Conservation (phyloP, 2,329 filamentous ascomycete species). For the Colletotrichum sp. region DNA sequence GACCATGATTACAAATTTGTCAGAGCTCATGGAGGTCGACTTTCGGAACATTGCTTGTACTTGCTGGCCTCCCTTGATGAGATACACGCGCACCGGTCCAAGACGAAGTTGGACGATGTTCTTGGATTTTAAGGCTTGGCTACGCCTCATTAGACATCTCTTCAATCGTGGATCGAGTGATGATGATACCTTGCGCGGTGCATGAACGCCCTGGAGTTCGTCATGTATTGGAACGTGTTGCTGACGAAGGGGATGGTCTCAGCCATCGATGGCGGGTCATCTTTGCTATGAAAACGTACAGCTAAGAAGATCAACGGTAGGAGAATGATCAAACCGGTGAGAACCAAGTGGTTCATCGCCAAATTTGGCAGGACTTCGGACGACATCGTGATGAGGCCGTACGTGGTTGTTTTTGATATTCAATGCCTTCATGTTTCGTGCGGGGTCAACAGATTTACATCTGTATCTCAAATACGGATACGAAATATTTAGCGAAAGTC, state of each 20-base stretch:
- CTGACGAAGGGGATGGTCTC: constrained; percentile 22
- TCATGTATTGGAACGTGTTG: constrained; percentile 23
- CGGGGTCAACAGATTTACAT: background rate
- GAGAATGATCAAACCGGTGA: background rate
- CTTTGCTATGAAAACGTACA: background rate
- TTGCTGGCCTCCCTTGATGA: constrained; percentile 15
- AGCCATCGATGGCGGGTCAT: constrained; percentile 4
- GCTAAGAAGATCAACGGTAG: background rate
- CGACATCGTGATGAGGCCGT: background rate
- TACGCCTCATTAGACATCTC: background rate
- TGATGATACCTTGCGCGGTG: constrained; percentile 3
- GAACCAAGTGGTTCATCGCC: background rate
- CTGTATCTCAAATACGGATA: background rate
- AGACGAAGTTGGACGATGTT: constrained; percentile 17
- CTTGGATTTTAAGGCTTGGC: background rate
- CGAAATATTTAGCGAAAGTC: background rate
- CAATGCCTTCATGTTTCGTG: background rate
- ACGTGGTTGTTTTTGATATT: background rate
- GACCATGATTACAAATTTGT: constrained; percentile 22
- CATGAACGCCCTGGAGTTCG: constrained; percentile 13
- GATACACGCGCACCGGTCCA: constrained; percentile 15
- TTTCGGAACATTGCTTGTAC: constrained; percentile 22
- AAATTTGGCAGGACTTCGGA: background rate
- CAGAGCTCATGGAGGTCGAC: constrained; percentile 19
- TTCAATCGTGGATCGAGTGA: background rate